phyloP scores from a whole-genome alignment of 2,329 filamentous ascomycete species.

The Xylariaceae sp. region DNA sequence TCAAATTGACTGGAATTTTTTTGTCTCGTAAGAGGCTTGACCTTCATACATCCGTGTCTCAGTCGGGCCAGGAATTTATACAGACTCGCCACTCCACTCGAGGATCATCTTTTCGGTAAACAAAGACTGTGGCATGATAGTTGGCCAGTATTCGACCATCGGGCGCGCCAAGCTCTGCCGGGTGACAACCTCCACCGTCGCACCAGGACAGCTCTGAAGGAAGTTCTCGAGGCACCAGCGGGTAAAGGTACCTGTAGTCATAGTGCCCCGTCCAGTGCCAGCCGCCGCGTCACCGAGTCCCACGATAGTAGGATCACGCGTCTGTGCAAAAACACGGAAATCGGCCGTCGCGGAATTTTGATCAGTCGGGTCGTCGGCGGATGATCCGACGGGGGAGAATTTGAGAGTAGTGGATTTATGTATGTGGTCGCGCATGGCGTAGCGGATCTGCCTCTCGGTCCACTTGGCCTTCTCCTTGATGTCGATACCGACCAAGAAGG shows the following conservation, averaged over 20 bases:
- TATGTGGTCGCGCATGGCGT: not conserved
- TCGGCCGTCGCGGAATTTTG: not conserved
- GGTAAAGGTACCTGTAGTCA: not conserved
- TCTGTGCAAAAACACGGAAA: not conserved
- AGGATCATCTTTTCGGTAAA: not conserved
- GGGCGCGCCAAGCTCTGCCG: not conserved
- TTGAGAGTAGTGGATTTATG: not conserved
- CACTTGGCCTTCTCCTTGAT: not conserved
- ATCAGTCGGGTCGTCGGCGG: not conserved
- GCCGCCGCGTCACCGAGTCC: not conserved
- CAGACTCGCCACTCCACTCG: not conserved
- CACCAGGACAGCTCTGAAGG: not conserved
- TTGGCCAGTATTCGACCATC: not conserved
- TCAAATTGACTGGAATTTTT: not conserved
- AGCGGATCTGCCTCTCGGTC: not conserved
- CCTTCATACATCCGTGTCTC: not conserved
- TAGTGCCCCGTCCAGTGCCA: not conserved
- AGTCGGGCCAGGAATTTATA: not conserved
- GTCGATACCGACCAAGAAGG: not conserved
- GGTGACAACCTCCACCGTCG: not conserved
- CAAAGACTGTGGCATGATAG: not conserved
- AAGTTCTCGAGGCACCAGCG: not conserved
- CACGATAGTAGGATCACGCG: not conserved
- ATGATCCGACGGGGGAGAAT: not conserved
- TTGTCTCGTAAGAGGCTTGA: not conserved